A percentile compares a stretch with the other conserved stretches of the same genome.
Conservation (phyloP, 2,329 filamentous ascomycete species). For the Monascus ruber region DNA sequence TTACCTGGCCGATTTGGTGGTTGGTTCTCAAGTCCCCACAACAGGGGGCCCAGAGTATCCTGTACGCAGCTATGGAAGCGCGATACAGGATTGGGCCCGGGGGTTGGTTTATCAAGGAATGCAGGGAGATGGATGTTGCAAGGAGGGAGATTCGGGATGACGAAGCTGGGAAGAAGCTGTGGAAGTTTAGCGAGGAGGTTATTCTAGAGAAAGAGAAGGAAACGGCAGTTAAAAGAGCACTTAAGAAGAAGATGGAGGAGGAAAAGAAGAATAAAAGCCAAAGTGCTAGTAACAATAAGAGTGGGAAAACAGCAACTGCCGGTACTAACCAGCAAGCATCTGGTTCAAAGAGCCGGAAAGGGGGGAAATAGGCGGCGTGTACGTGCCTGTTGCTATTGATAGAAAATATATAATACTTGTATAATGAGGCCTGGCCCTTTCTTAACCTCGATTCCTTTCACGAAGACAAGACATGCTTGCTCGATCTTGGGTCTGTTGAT, state of each 20-base stretch:
- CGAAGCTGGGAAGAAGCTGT: conserved; percentile 68
- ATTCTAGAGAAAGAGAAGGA: conserved; percentile 74
- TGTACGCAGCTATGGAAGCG: conserved; percentile 76
- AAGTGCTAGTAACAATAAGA: conserved; percentile 3
- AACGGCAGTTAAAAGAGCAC: conserved; percentile 51
- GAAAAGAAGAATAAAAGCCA: conserved; percentile 12
- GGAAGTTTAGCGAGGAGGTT: conserved; percentile 77
- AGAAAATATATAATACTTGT: neutral
- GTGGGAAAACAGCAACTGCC: conserved; percentile 6
- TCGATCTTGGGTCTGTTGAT: too few relatives aligned
- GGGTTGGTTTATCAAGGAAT: conserved; percentile 77
- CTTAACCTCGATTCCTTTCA: too few relatives aligned
- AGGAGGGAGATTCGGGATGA: conserved; percentile 69
- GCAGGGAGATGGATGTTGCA: conserved; percentile 60
- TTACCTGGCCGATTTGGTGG: conserved; percentile 74
- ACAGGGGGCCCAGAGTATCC: conserved; percentile 74
- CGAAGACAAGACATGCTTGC: too few relatives aligned
- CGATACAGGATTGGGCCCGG: conserved; percentile 53
- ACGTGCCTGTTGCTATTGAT: neutral
- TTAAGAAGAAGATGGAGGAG: conserved; percentile 43
- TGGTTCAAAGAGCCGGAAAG: conserved; percentile 31
- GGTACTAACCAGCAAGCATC: conserved; percentile 18
- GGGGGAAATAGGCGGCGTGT: conserved; percentile 3
- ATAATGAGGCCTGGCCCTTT: too few relatives aligned
- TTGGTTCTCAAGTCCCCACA: conserved; percentile 73